Conservation (phyloP, 768 basidiomycete species). For the Heimioporus sp. region DNA sequence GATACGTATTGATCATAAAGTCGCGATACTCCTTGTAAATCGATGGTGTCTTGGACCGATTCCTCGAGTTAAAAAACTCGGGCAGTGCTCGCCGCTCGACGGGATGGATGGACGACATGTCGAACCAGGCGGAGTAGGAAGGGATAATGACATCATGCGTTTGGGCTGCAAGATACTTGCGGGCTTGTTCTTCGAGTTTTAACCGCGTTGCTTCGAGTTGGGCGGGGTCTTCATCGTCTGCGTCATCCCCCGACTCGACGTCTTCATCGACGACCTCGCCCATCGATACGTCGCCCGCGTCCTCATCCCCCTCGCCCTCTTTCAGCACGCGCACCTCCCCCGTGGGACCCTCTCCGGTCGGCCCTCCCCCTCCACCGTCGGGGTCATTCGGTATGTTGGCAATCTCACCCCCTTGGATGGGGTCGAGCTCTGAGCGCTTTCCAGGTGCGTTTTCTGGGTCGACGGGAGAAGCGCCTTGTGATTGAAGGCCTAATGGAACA, state of each 20-base stretch:
- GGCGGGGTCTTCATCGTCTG: constrained; percentile 83
- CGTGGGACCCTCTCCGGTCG: constrained; percentile 20
- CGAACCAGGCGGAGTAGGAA: constrained; percentile 97
- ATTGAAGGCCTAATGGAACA: constrained; percentile 41
- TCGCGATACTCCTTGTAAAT: constrained; percentile 99
- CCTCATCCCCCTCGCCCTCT: constrained; percentile 62
- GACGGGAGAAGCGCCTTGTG: constrained; percentile 69
- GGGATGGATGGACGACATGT: constrained; percentile 89
- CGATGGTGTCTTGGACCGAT: constrained; percentile 91
- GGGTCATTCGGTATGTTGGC: constrained; percentile 59
- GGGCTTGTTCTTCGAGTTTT: constrained; percentile 81
- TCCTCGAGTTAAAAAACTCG: constrained; percentile 97
- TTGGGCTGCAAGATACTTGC: constrained; percentile 94
- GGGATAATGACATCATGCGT: constrained; percentile 97
- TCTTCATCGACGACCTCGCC: constrained; percentile 77
- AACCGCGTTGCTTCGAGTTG: constrained; percentile 78
- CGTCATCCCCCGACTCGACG: constrained; percentile 73
- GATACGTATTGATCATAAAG: constrained; percentile 99
- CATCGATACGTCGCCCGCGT: constrained; percentile 78
- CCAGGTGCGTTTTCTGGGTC: constrained; percentile 80
- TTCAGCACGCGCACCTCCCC: constrained; percentile 40
- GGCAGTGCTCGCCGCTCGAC: constrained; percentile 91
- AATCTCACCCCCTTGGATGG: constrained; percentile 74
- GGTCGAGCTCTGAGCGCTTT: constrained; percentile 87
- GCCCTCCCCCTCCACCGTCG: constrained; percentile 15